These are phyloP conservation scores for Torrubiella hemipterigena DNA, from an alignment of 2,329 filamentous ascomycete genomes.

Conservation along the genomic window DNA sequence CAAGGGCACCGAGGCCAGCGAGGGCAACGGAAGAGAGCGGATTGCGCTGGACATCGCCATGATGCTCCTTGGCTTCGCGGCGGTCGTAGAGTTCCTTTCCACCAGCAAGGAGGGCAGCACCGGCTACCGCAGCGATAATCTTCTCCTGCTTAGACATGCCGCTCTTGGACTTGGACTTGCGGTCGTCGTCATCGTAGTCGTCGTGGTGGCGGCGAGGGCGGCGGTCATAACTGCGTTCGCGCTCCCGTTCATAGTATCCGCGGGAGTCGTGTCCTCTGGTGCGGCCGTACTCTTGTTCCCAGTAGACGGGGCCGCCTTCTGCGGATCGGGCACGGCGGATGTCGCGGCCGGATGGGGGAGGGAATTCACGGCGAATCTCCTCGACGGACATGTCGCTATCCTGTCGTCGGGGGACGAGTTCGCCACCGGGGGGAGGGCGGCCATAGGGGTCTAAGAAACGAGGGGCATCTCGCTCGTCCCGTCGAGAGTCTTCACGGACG, in stretches of 20 bases:
- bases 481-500: constrained; percentile 43
- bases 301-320: constrained; percentile 49
- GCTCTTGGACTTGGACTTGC: constrained; percentile 35
- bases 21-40: constrained; percentile 46
- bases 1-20: constrained; percentile 51
- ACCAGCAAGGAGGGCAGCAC: constrained; percentile 51
- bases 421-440: constrained; percentile 33
- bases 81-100: constrained; percentile 57
- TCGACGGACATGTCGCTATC: constrained; percentile 68
- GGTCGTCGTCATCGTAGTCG: constrained; percentile 48
- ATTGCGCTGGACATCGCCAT: constrained; percentile 42
- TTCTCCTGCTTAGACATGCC: constrained; percentile 50
- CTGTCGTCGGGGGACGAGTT: constrained; percentile 52
- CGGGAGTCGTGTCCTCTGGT: constrained; percentile 36
- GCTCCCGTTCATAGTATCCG: constrained; percentile 33
- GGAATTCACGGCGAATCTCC: constrained; percentile 75
- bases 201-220: constrained; percentile 33
- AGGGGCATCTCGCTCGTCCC: constrained; percentile 39
- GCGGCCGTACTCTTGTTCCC: constrained; percentile 36
- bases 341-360: constrained; percentile 48
- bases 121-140: constrained; percentile 53
- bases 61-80: constrained; percentile 40
- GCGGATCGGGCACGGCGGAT: constrained; percentile 52
- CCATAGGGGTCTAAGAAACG: constrained; percentile 43
- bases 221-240: constrained; percentile 24